Evolutionary conservation across 495 filamentous ascomycete species (phyloP).

Genomic region (Penicillium egyptiacum): DNA sequence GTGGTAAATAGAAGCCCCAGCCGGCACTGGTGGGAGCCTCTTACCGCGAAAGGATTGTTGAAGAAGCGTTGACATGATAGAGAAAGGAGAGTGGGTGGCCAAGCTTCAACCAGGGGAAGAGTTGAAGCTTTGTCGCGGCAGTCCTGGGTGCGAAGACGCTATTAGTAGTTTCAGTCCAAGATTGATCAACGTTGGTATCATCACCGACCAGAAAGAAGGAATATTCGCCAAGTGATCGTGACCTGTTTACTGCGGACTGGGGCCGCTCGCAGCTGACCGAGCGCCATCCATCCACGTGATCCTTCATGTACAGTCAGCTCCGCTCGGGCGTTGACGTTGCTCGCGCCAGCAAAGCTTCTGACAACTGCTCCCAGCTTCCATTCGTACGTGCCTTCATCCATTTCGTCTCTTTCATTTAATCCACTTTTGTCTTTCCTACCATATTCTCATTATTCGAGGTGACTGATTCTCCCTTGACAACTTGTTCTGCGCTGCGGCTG

Average conservation of each 20-base stretch:
- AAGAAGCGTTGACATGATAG: conserved; percentile 38
- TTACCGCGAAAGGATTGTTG: conserved; percentile 24
- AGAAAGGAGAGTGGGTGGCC: background rate
- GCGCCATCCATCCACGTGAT: conserved; percentile 30
- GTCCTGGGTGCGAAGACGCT: background rate
- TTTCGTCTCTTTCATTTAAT: conserved; percentile 25
- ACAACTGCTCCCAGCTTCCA: conserved; percentile 36
- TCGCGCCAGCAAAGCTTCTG: conserved; percentile 40
- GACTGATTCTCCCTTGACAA: conserved; percentile 9
- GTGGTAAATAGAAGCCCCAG: conserved; percentile 31
- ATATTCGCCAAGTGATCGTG: conserved; percentile 28
- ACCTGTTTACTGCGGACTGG: conserved; percentile 11
- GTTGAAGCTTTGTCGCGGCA: background rate
- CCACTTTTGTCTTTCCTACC: conserved; percentile 18
- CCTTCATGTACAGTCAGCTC: conserved; percentile 25
- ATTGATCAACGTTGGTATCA: conserved; percentile 21
- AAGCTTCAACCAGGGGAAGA: background rate
- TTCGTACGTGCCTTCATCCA: conserved; percentile 27
- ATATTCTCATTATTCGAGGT: conserved; percentile 17
- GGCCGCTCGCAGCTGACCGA: conserved; percentile 15
- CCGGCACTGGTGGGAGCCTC: conserved; percentile 30
- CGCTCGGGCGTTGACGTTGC: conserved; percentile 42
- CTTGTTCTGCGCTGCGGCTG: conserved; percentile 21
- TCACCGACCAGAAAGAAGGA: conserved; percentile 19
- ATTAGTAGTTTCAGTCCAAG: conserved; percentile 6